Base-by-base conservation (phyloP, 1,139 yeast genomes). In the Wickerhamiella infanticola region DNA sequence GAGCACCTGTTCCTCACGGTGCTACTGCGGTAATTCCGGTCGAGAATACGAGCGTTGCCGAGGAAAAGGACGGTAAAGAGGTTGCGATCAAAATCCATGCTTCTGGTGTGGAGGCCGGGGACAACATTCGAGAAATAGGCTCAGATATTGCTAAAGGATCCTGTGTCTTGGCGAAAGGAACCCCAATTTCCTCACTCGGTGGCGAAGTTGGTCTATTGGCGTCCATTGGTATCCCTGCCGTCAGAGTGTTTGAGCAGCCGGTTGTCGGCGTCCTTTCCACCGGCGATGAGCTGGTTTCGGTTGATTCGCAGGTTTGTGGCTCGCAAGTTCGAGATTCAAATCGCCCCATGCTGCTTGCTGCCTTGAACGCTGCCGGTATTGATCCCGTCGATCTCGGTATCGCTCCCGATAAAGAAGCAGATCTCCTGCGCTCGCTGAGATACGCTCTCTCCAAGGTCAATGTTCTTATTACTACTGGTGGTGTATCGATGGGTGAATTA, bases 401-500 rank as follows among this genome's bases (percentile, higher is more conserved):
- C 40, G 72, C 65, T 1, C 44, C 54, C 3, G 77, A 72, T 48
- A 52, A 52, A 2, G 48, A 60, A 4, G 53, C 44, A 1, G 48
- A 52, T 0, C 55, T 71, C 4, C 57, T 50, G n/a, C 38, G 37
- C 1, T 50, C 45, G 3, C 48, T 70, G 18, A 39, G 42, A 3
- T 46, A 49, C 1, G 66, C 69, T 0, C 53, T 67, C 8, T 42
- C 53, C 3, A 40, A 47, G 27, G 57, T 66, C 18, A 76, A 72
- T 48, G 65, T 66, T 37, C 51, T 72, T 31, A 61, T 72, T 39
- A 70, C 77, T 1, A 67, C 74, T 1, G 77, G 77, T 2, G 77
- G 77, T 11, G 77, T 72, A 2, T 72, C 77, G 1, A 72, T 72
- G 77, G 77, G 77, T 2, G 77, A 72, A 52, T 50, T 64, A 37